Percentiles rank a stretch among this genome's conserved stretches.
Conservation (phyloP, 768 basidiomycete species). For the Sporobolomyces pararoseus region DNA sequence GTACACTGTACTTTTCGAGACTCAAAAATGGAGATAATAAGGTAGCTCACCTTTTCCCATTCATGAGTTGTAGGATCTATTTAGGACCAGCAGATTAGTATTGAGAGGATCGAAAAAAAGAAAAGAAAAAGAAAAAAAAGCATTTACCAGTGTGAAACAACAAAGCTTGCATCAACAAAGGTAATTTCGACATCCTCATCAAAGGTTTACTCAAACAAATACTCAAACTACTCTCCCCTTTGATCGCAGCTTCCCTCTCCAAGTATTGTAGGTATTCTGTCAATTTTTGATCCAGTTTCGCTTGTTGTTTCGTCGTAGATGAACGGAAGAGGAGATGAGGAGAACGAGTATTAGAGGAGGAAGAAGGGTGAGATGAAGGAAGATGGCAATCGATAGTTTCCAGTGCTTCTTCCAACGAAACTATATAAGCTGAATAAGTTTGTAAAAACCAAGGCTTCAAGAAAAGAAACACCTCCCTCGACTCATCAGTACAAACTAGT, state of each 20-base stretch:
- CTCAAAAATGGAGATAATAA: neutral
- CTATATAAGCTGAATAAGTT: constrained; percentile 87
- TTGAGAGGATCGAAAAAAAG: neutral
- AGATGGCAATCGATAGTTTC: constrained; percentile 79
- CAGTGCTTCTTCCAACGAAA: constrained; percentile 87
- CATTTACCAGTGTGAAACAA: constrained; percentile 64
- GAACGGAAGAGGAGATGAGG: constrained; percentile 60
- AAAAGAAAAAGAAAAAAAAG: neutral
- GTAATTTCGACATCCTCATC: constrained; percentile 93
- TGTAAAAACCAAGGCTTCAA: constrained; percentile 61
- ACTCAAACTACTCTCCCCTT: constrained; percentile 88
- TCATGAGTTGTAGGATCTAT: constrained; percentile 93
- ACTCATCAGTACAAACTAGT: no score
- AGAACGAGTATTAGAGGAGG: neutral
- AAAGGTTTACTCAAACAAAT: constrained; percentile 97
- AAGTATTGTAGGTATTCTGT: constrained; percentile 70
- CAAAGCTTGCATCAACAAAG: constrained; percentile 92
- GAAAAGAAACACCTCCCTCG: no score
- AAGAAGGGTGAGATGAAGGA: constrained; percentile 50
- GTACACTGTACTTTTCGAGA: neutral
- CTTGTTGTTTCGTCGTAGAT: constrained; percentile 59
- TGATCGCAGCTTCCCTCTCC: constrained; percentile 73
- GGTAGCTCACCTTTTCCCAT: constrained; percentile 60
- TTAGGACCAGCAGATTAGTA: neutral
- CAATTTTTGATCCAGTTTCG: constrained; percentile 62